Evolutionary conservation across 768 basidiomycete genomes (phyloP).

Genomic region (Candolleomyces aberdarensis): DNA sequence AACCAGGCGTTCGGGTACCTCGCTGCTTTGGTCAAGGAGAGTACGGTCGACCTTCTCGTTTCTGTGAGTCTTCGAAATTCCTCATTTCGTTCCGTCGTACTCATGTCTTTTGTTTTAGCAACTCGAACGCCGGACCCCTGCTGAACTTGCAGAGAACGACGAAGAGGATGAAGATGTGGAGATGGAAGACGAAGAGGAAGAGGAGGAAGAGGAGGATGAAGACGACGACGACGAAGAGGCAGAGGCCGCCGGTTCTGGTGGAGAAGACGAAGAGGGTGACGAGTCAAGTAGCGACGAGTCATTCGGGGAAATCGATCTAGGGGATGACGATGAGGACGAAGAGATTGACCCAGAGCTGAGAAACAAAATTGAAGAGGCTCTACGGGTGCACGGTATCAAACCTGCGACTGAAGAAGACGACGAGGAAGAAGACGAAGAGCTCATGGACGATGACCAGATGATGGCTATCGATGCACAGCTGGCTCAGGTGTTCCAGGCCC

Average conservation of each 20-base stretch:
- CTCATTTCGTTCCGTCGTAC: background rate
- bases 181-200: conserved; percentile 33
- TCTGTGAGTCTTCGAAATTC: conserved; percentile 49
- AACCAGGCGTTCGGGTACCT: conserved; percentile 79
- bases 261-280: conserved; percentile 28
- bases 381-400: conserved; percentile 56
- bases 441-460: conserved; percentile 98
- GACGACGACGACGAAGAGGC: conserved; percentile 31
- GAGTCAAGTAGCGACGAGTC: conserved; percentile 20
- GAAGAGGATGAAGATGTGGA: conserved; percentile 34
- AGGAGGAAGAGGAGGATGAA: conserved; percentile 34
- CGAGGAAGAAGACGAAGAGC: conserved; percentile 61
- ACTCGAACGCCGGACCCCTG: conserved; percentile 71
- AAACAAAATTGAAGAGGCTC: conserved; percentile 60
- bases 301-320: conserved; percentile 19
- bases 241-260: conserved; percentile 25
- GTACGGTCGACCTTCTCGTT: conserved; percentile 78
- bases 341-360: conserved; percentile 63
- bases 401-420: conserved; percentile 53
- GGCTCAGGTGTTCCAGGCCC: conserved; percentile 78
- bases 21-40: conserved; percentile 59
- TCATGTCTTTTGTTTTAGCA: conserved; percentile 48
- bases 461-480: conserved; percentile 93
- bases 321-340: conserved; percentile 40
- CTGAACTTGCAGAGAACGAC: conserved; percentile 38